Evolutionary conservation across 2,329 filamentous ascomycete genomes (phyloP).

Genomic region (Periglandula ipomoeae): DNA sequence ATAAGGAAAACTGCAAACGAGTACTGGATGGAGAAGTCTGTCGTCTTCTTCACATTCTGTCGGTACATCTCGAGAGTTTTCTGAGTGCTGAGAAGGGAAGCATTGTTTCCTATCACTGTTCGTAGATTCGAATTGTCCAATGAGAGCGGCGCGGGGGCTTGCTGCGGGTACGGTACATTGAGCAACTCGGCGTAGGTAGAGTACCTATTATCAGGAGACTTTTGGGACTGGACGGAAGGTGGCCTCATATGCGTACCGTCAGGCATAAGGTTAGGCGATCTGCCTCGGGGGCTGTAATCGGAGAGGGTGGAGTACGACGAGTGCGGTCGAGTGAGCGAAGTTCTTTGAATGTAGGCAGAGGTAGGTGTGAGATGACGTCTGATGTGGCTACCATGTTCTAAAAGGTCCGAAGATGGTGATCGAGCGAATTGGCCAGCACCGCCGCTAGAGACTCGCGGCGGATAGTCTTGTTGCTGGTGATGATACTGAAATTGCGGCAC

Average conservation of each 20-base stretch:
- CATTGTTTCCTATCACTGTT: slow-evolving; percentile 74
- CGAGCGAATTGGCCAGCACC: slow-evolving; percentile 22
- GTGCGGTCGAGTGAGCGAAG: slow-evolving; percentile 56
- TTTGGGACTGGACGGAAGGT: slow-evolving; percentile 41
- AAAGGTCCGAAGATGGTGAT: slow-evolving; percentile 41
- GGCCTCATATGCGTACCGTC: slow-evolving; percentile 35
- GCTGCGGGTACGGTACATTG: slow-evolving; percentile 71
- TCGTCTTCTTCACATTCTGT: slow-evolving; percentile 94
- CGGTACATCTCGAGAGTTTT: slow-evolving; percentile 98
- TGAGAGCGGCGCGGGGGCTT: slow-evolving; percentile 53
- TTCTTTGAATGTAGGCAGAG: slow-evolving; percentile 43
- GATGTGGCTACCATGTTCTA: slow-evolving; percentile 40
- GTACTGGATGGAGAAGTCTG: slow-evolving; percentile 82
- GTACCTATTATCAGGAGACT: slow-evolving; percentile 45
- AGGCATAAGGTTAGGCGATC: slow-evolving; percentile 42
- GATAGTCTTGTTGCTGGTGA: slow-evolving; percentile 40
- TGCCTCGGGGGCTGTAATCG: slow-evolving; percentile 56
- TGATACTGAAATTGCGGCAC: slow-evolving; percentile 55
- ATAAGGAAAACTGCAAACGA: slow-evolving; percentile 95
- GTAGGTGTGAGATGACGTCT: slow-evolving; percentile 56
- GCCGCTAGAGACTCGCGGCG: slow-evolving; percentile 33
- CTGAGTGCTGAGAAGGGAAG: slow-evolving; percentile 79
- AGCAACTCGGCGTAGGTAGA: slow-evolving; percentile 51
- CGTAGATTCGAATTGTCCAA: slow-evolving; percentile 78
- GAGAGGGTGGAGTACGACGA: slow-evolving; percentile 71